Conservation (phyloP, 2,329 filamentous ascomycete species). For the Ciborinia camelliae region DNA sequence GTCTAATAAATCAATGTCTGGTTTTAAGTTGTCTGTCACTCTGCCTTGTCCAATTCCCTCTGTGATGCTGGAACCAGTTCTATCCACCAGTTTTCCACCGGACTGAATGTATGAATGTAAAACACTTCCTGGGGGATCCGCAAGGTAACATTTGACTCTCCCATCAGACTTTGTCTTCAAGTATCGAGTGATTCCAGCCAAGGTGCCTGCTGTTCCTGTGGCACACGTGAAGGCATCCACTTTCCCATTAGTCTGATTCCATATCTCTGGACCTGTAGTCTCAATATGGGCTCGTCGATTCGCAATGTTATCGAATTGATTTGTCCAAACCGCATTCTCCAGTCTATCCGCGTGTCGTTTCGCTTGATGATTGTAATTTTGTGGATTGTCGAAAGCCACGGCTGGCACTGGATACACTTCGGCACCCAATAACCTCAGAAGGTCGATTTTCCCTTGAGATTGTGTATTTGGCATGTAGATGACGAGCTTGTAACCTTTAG, state of each 20-base stretch:
- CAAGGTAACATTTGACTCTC: conserved; percentile 80
- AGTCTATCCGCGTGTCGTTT: conserved; percentile 80
- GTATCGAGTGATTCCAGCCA: conserved; percentile 84
- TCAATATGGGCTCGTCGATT: conserved; percentile 94
- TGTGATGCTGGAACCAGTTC: conserved; percentile 84
- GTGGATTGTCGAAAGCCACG: conserved; percentile 88
- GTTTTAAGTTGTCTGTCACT: conserved; percentile 88
- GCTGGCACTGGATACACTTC: conserved; percentile 96
- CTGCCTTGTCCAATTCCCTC: conserved; percentile 97
- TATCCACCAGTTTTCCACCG: conserved; percentile 78
- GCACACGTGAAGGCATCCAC: conserved; percentile 94
- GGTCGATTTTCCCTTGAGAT: conserved; percentile 95
- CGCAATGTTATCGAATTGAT: conserved; percentile 96
- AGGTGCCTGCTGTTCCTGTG: conserved; percentile 86
- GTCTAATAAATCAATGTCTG: conserved; percentile 80
- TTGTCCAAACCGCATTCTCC: conserved; percentile 94
- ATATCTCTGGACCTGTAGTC: conserved; percentile 96
- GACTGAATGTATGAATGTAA: conserved; percentile 88
- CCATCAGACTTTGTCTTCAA: conserved; percentile 80
- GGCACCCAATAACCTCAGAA: conserved; percentile 84
- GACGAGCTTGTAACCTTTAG: conserved; percentile 87
- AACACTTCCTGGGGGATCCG: conserved; percentile 90
- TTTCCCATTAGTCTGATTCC: conserved; percentile 81
- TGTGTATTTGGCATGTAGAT: conserved; percentile 99
- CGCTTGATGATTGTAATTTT: conserved; percentile 98